Conservation (phyloP, 2,329 filamentous ascomycete species). For the Arthrinium phaeospermum region DNA sequence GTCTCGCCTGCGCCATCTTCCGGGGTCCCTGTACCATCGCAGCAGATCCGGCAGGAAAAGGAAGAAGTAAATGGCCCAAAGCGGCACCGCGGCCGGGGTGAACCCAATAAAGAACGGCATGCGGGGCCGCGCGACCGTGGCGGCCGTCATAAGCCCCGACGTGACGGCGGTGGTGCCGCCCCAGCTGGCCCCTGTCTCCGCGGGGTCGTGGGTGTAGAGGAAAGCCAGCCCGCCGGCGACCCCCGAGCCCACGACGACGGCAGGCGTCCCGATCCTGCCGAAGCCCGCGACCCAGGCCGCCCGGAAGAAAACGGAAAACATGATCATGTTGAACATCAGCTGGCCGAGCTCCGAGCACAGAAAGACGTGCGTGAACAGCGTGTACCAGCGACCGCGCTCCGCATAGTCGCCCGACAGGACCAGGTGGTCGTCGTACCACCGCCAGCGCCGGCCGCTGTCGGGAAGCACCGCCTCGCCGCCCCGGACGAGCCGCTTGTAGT, state of each 20-base stretch:
- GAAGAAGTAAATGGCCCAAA: not conserved
- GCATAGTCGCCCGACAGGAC: not conserved
- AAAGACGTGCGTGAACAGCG: not conserved
- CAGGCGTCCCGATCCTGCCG: not conserved
- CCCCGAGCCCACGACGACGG: not conserved
- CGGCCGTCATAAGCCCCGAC: not conserved
- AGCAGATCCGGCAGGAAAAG: not conserved
- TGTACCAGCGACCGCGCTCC: not conserved
- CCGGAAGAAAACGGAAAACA: not conserved
- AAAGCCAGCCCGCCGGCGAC: not conserved
- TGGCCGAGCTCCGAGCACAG: not conserved
- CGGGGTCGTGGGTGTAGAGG: not conserved
- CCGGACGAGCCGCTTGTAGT: not conserved
- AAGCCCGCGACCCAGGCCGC: not conserved
- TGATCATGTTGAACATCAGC: not conserved
- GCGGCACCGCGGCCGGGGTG: not conserved
- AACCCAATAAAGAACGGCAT: not conserved
- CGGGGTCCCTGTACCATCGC: not conserved
- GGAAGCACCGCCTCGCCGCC: no score
- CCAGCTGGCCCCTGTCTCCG: not conserved
- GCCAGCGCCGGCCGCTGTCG: no score
- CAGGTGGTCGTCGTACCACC: not conserved
- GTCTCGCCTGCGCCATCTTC: not conserved
- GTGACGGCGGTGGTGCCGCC: not conserved
- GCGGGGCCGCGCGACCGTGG: not conserved